Evolutionary conservation across 371 early-diverging fungal species (phyloP).

Genomic region (Apophysomyces trapeziformis): DNA sequence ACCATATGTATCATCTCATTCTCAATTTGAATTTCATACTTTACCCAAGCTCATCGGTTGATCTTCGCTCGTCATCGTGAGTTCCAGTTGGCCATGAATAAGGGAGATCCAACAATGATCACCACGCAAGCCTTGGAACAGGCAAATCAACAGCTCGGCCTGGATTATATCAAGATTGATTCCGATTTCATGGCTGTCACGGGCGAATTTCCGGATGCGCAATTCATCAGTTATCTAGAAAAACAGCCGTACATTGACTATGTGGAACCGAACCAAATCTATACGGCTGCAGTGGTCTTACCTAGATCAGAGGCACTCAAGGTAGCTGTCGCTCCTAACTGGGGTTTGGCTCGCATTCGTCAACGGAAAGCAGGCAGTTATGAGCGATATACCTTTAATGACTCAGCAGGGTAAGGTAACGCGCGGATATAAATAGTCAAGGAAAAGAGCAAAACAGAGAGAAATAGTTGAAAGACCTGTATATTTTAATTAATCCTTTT

Average conservation of each 20-base stretch:
- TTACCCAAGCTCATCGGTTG: not conserved
- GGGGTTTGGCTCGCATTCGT: constrained; percentile 27
- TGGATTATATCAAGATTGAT: constrained; percentile 21
- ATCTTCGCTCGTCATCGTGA: constrained; percentile 8
- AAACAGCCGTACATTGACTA: constrained; percentile 18
- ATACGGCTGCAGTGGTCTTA: constrained; percentile 15
- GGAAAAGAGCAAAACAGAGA: constrained; percentile 12
- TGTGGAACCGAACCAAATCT: constrained; percentile 25
- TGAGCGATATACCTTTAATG: constrained; percentile 14
- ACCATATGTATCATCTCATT: too few species aligned
- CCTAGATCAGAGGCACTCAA: not conserved
- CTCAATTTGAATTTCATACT: too few species aligned
- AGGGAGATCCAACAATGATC: constrained; percentile 3
- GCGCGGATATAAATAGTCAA: too few species aligned
- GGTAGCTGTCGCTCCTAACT: constrained; percentile 16
- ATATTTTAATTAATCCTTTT: constrained; percentile 23
- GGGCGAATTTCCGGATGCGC: constrained; percentile 18
- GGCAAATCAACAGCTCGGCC: constrained; percentile 7
- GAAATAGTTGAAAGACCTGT: constrained; percentile 18
- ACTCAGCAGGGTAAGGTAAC: constrained; percentile 21
- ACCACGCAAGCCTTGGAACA: not conserved
- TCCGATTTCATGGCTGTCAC: constrained; percentile 16
- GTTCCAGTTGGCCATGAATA: constrained; percentile 1
- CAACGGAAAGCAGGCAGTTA: constrained; percentile 14
- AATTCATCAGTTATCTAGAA: constrained; percentile 20